These are phyloP conservation scores for Eimeria mitis DNA, from an alignment of 169 alveolate species.

Conservation along the genomic window DNA sequence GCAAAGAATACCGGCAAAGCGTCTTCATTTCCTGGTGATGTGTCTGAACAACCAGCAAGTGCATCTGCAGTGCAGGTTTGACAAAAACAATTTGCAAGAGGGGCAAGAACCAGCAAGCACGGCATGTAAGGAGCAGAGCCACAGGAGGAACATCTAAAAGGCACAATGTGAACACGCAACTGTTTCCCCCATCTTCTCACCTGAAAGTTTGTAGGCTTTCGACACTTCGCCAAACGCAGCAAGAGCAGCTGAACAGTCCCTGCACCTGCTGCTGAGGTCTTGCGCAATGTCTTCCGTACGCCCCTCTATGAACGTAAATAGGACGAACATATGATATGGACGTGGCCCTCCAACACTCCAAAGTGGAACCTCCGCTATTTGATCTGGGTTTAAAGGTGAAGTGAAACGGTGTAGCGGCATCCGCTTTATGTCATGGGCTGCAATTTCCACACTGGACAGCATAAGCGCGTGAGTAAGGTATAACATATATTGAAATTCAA, in stretches of 20 bases:
- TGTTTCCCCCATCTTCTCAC: neutral
- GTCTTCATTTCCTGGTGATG: slow-evolving; percentile 42
- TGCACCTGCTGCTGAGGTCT: slow-evolving; percentile 51
- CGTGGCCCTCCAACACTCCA: slow-evolving; percentile 60
- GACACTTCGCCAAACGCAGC: slow-evolving; percentile 42
- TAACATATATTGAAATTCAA: slow-evolving; percentile 4
- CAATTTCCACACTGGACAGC: slow-evolving; percentile 42
- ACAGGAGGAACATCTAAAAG: neutral
- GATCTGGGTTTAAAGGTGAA: slow-evolving; percentile 40
- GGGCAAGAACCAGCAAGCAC: neutral
- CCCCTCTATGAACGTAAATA: slow-evolving; percentile 34
- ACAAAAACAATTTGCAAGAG: neutral
- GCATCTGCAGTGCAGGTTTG: neutral
- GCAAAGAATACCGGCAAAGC: slow-evolving; percentile 35
- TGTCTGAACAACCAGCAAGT: slow-evolving; percentile 1
- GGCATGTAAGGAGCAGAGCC: neutral
- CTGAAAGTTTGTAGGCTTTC: slow-evolving; percentile 49
- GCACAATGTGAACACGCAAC: neutral
- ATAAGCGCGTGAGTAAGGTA: slow-evolving; percentile 55
- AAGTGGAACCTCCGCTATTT: slow-evolving; percentile 40
- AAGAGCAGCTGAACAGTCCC: slow-evolving; percentile 55
- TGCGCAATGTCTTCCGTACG: slow-evolving; percentile 41
- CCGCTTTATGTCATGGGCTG: slow-evolving; percentile 38
- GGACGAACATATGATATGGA: slow-evolving; percentile 51
- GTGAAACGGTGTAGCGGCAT: slow-evolving; percentile 70